Evolutionary conservation across 177 flowering plant species (phyloP).

Genomic region (Vitis hybrid): DNA sequence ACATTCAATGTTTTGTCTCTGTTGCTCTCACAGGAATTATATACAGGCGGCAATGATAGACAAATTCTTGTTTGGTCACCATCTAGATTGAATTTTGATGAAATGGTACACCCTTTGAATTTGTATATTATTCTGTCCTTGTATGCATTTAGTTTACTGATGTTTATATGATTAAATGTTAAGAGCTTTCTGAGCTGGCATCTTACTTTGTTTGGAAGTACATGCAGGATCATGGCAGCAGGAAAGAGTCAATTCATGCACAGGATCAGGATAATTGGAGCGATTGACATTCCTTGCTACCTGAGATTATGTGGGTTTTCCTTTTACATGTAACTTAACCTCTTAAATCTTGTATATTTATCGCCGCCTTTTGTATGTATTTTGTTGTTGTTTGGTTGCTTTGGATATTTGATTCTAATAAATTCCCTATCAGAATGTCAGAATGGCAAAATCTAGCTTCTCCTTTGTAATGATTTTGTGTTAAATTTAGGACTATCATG

Average conservation of each 20-base stretch:
- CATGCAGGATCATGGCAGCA: slow-evolving; percentile 39
- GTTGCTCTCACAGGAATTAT: slow-evolving; percentile 61
- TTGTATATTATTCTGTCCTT: not conserved
- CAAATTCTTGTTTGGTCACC: slow-evolving; percentile 97
- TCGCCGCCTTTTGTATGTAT: not conserved
- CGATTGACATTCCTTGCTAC: slow-evolving; percentile 34
- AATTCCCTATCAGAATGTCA: not conserved
- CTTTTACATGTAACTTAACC: not conserved
- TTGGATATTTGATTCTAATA: not conserved
- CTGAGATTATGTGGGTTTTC: not conserved
- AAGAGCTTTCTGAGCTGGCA: not conserved
- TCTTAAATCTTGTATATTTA: not conserved
- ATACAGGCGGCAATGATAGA: slow-evolving; percentile 88
- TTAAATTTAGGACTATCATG: not conserved
- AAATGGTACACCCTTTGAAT: slow-evolving; percentile 39
- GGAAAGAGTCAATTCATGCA: slow-evolving; percentile 20
- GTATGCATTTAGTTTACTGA: not conserved
- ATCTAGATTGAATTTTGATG: slow-evolving; percentile 33
- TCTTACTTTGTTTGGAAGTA: slow-evolving; percentile 10
- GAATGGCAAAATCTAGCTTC: not conserved
- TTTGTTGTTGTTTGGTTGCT: slow-evolving; percentile 2
- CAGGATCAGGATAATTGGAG: slow-evolving; percentile 82
- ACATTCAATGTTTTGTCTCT: not conserved
- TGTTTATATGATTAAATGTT: no score
- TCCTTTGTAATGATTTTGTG: not conserved